Conservation (phyloP, 306 rosid species). For the Cucurbita pepo region DNA sequence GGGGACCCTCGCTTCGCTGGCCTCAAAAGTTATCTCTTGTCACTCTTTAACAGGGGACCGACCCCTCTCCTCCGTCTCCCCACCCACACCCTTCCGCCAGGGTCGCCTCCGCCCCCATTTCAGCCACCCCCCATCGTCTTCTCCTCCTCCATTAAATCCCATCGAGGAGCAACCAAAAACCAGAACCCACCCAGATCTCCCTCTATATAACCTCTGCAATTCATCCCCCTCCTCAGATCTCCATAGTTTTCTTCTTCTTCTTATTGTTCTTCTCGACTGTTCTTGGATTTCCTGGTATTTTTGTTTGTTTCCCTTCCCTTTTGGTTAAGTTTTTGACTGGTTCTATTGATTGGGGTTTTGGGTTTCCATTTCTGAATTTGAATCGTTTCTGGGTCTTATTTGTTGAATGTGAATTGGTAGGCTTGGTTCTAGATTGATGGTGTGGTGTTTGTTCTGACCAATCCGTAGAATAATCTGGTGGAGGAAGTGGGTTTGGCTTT, state of each 20-base stretch:
- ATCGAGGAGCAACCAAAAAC: not conserved
- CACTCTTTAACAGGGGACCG: not conserved
- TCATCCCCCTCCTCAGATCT: not conserved
- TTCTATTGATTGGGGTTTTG: not conserved
- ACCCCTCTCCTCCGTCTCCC: not conserved
- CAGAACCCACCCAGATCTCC: not conserved
- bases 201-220: not conserved
- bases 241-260: not conserved
- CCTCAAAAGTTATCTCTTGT: not conserved
- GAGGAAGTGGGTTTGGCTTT: not conserved
- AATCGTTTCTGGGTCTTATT: not conserved
- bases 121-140: not conserved
- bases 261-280: not conserved
- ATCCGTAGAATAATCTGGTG: not conserved
- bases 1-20: conserved; percentile 6
- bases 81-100: not conserved
- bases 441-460: not conserved
- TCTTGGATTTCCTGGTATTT: not conserved
- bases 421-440: not conserved
- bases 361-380: not conserved
- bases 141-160: not conserved
- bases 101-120: not conserved
- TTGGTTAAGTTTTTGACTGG: not conserved
- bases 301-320: not conserved
- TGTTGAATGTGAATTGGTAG: not conserved